Evolutionary conservation across 257 asterid species (phyloP).

Genomic region (Thymus mandschuricus): DNA sequence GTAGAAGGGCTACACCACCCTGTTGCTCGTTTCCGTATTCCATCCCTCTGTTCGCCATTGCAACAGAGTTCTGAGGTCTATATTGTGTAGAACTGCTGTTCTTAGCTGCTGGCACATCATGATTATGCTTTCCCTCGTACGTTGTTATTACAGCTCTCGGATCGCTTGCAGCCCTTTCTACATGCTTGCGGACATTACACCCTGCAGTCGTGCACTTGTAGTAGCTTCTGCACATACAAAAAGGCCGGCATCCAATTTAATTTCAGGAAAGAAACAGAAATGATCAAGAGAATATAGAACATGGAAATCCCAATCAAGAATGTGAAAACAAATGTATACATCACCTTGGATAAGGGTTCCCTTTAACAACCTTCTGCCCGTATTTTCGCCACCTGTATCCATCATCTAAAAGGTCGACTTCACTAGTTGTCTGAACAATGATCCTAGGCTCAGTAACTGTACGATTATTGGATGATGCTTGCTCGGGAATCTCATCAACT

Average conservation of each 20-base stretch:
- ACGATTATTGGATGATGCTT: slow-evolving; percentile 62
- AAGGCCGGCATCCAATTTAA: neutral
- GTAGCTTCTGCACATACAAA: slow-evolving; percentile 71
- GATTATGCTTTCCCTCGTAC: slow-evolving; percentile 88
- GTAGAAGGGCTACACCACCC: slow-evolving; percentile 55
- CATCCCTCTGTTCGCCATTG: slow-evolving; percentile 32
- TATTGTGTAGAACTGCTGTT: slow-evolving; percentile 52
- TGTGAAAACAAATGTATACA: neutral
- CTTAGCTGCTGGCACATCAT: slow-evolving; percentile 80
- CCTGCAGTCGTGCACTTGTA: slow-evolving; percentile 81
- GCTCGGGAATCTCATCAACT: slow-evolving; percentile 60
- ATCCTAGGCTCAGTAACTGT: slow-evolving; percentile 92
- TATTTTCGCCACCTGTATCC: slow-evolving; percentile 94
- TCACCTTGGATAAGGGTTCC: slow-evolving; percentile 95
- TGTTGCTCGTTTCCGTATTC: slow-evolving; percentile 56
- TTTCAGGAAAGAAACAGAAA: neutral
- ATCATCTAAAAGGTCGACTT: slow-evolving; percentile 90
- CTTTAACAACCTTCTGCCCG: slow-evolving; percentile 98
- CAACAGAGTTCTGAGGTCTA: slow-evolving; percentile 47
- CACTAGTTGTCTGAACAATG: slow-evolving; percentile 92
- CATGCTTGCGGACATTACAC: slow-evolving; percentile 89
- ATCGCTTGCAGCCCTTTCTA: slow-evolving; percentile 88
- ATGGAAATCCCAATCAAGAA: neutral
- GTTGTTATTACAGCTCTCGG: slow-evolving; percentile 94
- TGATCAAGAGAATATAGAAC: neutral